phyloP scores from a whole-genome alignment of 805 yeast species.

The Barnettozyma botsteinii region DNA sequence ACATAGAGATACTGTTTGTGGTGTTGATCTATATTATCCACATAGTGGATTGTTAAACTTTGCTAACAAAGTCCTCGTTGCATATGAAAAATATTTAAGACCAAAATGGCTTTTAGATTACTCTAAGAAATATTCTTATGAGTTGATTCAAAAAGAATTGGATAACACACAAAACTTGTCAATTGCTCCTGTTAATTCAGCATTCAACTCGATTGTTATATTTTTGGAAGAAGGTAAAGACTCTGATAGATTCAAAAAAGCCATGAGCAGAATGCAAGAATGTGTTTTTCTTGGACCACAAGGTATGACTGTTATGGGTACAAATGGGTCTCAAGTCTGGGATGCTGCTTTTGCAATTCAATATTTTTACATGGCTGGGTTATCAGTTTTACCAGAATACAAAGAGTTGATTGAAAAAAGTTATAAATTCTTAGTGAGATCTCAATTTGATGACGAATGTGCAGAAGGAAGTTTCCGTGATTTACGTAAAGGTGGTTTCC shows the following conservation, averaged over 20 bases:
- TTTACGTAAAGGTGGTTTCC: conserved; percentile 86
- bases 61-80: conserved; percentile 52
- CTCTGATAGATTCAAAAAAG: conserved; percentile 51
- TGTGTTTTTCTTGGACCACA: conserved; percentile 78
- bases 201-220: conserved; percentile 71
- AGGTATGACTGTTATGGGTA: conserved; percentile 93
- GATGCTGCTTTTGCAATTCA: conserved; percentile 91
- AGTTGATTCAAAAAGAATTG: conserved; percentile 66
- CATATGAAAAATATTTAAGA: conserved; percentile 66
- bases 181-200: conserved; percentile 92
- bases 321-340: conserved; percentile 98
- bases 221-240: conserved; percentile 64
- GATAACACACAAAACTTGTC: conserved; percentile 73
- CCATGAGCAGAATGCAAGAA: conserved; percentile 62
- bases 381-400: conserved; percentile 64
- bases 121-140: conserved; percentile 49
- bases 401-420: conserved; percentile 58
- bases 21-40: conserved; percentile 90
- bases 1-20: conserved; percentile 82
- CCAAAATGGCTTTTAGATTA: conserved; percentile 64
- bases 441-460: conserved; percentile 83
- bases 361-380: conserved; percentile 70
- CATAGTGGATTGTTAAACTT: conserved; percentile 64
- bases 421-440: conserved; percentile 64
- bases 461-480: conserved; percentile 78